phyloP scores from a whole-genome alignment of 768 basidiomycete species.

The Xanthoconium stramineum region DNA sequence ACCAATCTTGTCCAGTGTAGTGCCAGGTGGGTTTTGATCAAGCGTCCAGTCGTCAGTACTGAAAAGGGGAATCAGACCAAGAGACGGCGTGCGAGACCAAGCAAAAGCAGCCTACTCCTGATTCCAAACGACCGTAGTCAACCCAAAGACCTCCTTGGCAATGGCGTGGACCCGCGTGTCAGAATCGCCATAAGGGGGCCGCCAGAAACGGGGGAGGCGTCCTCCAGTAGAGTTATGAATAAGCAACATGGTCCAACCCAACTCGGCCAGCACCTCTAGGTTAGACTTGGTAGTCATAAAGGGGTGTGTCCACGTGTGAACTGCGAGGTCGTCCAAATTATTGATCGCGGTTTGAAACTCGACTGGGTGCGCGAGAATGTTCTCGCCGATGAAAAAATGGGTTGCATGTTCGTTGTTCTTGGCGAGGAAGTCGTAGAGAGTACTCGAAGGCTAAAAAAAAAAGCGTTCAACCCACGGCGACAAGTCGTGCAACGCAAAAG shows the following conservation, averaged over 20 bases:
- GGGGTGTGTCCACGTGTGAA: slow-evolving; percentile 65
- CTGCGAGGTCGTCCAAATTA: slow-evolving; percentile 37
- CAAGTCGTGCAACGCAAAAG: background rate
- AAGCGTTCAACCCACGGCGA: background rate
- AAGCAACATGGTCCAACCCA: slow-evolving; percentile 79
- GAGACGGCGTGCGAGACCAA: background rate
- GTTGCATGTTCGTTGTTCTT: slow-evolving; percentile 69
- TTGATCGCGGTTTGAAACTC: slow-evolving; percentile 53
- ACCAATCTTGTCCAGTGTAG: slow-evolving; percentile 47
- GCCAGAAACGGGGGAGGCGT: slow-evolving; percentile 72
- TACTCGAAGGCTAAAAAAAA: slow-evolving; percentile 35
- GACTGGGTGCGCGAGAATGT: slow-evolving; percentile 59
- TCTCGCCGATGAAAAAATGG: slow-evolving; percentile 86
- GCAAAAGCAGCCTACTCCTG: slow-evolving; percentile 55
- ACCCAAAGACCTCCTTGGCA: slow-evolving; percentile 81
- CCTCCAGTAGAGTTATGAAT: slow-evolving; percentile 83
- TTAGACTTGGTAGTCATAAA: slow-evolving; percentile 80
- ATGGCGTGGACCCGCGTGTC: slow-evolving; percentile 85
- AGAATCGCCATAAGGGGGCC: slow-evolving; percentile 84
- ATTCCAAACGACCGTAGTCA: slow-evolving; percentile 89
- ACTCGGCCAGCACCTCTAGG: slow-evolving; percentile 59
- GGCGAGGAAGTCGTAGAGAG: slow-evolving; percentile 64
- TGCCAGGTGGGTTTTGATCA: slow-evolving; percentile 34
- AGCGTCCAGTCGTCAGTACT: slow-evolving; percentile 81
- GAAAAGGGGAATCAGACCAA: slow-evolving; percentile 1